Conservation (phyloP, 2,329 filamentous ascomycete species). For the Madurella mycetomatis region DNA sequence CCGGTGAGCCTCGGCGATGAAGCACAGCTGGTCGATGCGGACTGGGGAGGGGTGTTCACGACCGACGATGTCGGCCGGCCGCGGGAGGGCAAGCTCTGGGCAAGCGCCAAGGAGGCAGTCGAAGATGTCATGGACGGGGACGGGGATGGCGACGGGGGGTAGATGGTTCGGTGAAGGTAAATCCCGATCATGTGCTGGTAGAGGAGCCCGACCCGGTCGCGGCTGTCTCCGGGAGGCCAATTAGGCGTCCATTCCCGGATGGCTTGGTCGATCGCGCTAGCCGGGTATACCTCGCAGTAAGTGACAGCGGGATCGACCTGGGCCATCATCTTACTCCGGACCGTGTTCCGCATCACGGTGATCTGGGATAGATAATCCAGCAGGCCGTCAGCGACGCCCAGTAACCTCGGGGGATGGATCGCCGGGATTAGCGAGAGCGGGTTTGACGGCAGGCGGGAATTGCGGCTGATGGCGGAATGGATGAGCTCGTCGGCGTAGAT, state of each 20-base stretch:
- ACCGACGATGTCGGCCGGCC: slow-evolving; percentile 16
- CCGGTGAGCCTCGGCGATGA: slow-evolving; percentile 31
- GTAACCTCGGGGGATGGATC: slow-evolving; percentile 52
- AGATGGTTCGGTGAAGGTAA: slow-evolving; percentile 58
- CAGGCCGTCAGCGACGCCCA: slow-evolving; percentile 78
- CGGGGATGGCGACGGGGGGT: slow-evolving; percentile 41
- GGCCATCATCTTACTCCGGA: slow-evolving; percentile 62
- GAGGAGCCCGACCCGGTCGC: slow-evolving; percentile 51
- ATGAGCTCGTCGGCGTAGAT: slow-evolving; percentile 61
- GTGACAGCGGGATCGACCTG: slow-evolving; percentile 65
- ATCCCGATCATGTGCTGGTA: slow-evolving; percentile 66
- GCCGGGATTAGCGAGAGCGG: slow-evolving; percentile 40
- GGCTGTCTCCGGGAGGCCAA: slow-evolving; percentile 54
- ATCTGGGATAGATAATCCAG: slow-evolving; percentile 77
- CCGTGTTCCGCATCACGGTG: slow-evolving; percentile 68
- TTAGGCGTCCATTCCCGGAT: slow-evolving; percentile 70
- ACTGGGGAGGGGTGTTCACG: slow-evolving; percentile 29
- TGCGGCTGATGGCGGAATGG: slow-evolving; percentile 40
- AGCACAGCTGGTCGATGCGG: slow-evolving; percentile 31
- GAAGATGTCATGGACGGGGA: slow-evolving; percentile 20
- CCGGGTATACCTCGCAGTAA: slow-evolving; percentile 67
- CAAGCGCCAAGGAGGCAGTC: slow-evolving; percentile 17
- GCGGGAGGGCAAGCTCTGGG: slow-evolving; percentile 14
- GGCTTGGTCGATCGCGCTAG: slow-evolving; percentile 69
- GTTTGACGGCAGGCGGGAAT: slow-evolving; percentile 38